Base-by-base conservation (phyloP, 2,329 filamentous ascomycete species). In the Ceratocystis eucalypticola region DNA sequence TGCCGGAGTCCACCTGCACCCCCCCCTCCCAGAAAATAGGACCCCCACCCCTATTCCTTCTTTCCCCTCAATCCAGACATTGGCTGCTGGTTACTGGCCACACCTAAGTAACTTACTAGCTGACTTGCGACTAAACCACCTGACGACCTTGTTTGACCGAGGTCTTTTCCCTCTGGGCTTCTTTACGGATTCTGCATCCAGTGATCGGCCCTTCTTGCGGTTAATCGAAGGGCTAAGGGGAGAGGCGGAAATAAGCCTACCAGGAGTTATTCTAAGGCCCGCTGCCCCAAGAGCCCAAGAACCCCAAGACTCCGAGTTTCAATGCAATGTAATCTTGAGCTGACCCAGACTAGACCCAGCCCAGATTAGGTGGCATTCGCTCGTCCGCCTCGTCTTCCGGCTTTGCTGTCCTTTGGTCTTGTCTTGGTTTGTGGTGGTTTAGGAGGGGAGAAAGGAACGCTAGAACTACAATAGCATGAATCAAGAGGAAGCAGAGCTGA, bases 131-230 rank as follows among this genome's bases (percentile, higher is more conserved):
- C 10, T 15, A 25, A 53, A 53, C 48, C 28, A 59, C 17, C 28
- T 59, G 55, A 37, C 33, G 55, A 37, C 55, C 55, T 33, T 33
- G 55, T 8, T 33, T 37, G 28, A 20, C 55, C 55, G 55, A 57
- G 25, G 12, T 59, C 55, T 37, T 59, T 37, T n/a, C 8, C 5
- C 33, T 25, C 22, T 28, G 2, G 22, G 17, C 28, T 25, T 59
- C 33, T 59, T 59, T 59, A 12, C n/a, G 20, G 25, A 33, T 37
- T 20, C 48, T 33, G 55, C 55, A 28, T 20, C 55, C 25, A n/a
- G 8, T 59, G 55, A 59, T 59, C 55, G 55, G 55, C 55, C 55
- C 55, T 59, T 59, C 12, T 59, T 37, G 55, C 28, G 55, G 55
- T n/a, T 59, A 59, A 59, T 59, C 30, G 15, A 59, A 59, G 55